Conservation (phyloP, 164 flowering plant species). For the Liriodendron chinense region DNA sequence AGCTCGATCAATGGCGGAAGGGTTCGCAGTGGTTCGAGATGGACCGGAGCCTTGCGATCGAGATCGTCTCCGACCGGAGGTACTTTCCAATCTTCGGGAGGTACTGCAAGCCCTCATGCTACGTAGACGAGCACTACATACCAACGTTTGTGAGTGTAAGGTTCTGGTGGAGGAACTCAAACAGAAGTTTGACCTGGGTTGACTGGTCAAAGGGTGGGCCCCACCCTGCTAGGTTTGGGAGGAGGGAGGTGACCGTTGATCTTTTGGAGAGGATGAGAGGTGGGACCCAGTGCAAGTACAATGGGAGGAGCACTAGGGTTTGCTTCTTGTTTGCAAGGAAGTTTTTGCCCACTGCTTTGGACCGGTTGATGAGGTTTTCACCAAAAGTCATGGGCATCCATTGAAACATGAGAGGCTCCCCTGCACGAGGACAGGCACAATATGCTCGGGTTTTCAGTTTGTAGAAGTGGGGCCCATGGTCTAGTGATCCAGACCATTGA, state of each 20-base stretch:
- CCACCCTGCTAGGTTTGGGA: constrained; percentile 44
- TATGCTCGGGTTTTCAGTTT: too few relatives aligned
- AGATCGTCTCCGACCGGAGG: constrained; percentile 41
- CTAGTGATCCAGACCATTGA: background rate
- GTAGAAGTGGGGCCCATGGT: too few relatives aligned
- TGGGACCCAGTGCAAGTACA: constrained; percentile 38
- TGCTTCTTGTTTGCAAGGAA: constrained; percentile 87
- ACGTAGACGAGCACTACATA: constrained; percentile 65
- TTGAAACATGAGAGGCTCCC: constrained; percentile 1
- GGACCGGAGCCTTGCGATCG: constrained; percentile 49
- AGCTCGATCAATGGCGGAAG: constrained; percentile 54
- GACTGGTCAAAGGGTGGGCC: constrained; percentile 76
- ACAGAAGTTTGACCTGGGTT: constrained; percentile 61
- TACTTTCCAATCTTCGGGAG: constrained; percentile 43
- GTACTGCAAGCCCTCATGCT: constrained; percentile 12
- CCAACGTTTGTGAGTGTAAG: constrained; percentile 56
- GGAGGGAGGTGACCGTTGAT: constrained; percentile 48
- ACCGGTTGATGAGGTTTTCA: constrained; percentile 52
- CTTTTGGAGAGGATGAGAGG: constrained; percentile 49
- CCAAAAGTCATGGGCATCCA: constrained; percentile 49
- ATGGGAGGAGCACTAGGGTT: constrained; percentile 37
- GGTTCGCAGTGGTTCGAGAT: constrained; percentile 81
- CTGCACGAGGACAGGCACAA: too few relatives aligned
- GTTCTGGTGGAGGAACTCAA: constrained; percentile 35
- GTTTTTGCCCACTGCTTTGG: constrained; percentile 50